Base-by-base conservation (phyloP, 768 basidiomycete species). In the Astraeus odoratus region DNA sequence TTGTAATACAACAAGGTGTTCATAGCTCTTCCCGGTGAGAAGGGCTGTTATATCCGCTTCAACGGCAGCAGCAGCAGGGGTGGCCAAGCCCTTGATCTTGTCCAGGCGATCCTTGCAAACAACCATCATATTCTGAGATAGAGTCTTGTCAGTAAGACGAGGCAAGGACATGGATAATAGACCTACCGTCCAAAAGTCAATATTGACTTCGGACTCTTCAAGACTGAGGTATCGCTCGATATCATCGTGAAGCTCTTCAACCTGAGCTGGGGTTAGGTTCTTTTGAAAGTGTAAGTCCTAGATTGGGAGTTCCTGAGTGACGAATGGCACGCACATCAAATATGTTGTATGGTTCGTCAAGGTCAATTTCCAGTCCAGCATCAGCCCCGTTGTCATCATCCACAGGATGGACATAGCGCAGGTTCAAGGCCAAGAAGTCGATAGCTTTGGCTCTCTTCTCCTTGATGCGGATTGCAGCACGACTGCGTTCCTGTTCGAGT, bases 361-460 rank as follows among this genome's bases (percentile, higher is more conserved):
- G 75, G 61, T 99, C 96, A 57, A 98, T 96, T 65, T 99, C 96
- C 41, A 99, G 74, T 22, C 91, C 93, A 36, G 85, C 79, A 47
- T 90, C 90, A 19, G 93, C 93, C 48, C 81, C 75, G 7, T 80
- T 80, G 3, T 86, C 82, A n/a, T 81, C 77, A 25, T 83, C 76
- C 22, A 76, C 72, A 18, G 79, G 81, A 57, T 85, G 82, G 24
- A 91, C 87, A 66, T 97, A 98, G 50, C 90, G 84, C 49, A 99
- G 75, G 62, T 99, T 99, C 57, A 99, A 78, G 37, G 94, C 91
- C 51, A 99, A 67, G 66, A 95, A 98, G 62, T 99, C 96, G 54
- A 99, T 83, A n/a, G 96, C 96, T 60, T 98, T 98, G 2, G 96
- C 96, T 43, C 96, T 72, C 66, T 94, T 93, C 67, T 98, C 96